Conservation (phyloP, 177 flowering plant genomes). For the Tripterygium wilfordii region DNA sequence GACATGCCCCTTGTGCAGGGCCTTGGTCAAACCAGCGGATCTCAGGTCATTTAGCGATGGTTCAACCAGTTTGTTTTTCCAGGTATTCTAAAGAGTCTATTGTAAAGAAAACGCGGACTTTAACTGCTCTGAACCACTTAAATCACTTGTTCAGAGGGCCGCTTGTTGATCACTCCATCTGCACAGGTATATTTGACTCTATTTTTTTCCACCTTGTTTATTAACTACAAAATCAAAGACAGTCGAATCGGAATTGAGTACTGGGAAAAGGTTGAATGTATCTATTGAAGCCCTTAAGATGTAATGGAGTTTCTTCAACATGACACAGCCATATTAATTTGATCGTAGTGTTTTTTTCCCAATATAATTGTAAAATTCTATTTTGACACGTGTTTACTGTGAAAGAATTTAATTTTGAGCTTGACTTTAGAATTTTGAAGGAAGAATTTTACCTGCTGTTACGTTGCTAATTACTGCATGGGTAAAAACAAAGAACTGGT, state of each 20-base stretch:
- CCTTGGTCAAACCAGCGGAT: conserved; percentile 82
- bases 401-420: too few relatives aligned
- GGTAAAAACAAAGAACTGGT: too few relatives aligned
- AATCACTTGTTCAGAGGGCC: conserved; percentile 8
- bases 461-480: too few relatives aligned
- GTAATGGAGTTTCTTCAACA: too few relatives aligned
- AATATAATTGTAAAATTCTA: too few relatives aligned
- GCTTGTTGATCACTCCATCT: conserved; percentile 1
- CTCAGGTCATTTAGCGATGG: conserved; percentile 84
- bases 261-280: conserved; percentile 11
- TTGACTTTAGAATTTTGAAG: too few relatives aligned
- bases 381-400: too few relatives aligned
- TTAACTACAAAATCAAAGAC: too few relatives aligned
- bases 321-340: conserved; percentile 6
- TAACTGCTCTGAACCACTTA: conserved; percentile 17
- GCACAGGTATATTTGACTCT: conserved; percentile 11
- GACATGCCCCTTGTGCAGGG: conserved; percentile 82
- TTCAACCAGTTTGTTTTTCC: conserved; percentile 80
- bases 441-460: too few relatives aligned
- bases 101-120: conserved; percentile 8
- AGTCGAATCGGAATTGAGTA: too few relatives aligned
- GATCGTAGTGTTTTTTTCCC: too few relatives aligned
- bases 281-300: conserved; percentile 10
- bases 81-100: conserved; percentile 45
- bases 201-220: too few relatives aligned